Evolutionary conservation across 768 basidiomycete genomes (phyloP), one percentile per base, ranked within the genome.

Genomic region (Clavaria fumosa): DNA sequence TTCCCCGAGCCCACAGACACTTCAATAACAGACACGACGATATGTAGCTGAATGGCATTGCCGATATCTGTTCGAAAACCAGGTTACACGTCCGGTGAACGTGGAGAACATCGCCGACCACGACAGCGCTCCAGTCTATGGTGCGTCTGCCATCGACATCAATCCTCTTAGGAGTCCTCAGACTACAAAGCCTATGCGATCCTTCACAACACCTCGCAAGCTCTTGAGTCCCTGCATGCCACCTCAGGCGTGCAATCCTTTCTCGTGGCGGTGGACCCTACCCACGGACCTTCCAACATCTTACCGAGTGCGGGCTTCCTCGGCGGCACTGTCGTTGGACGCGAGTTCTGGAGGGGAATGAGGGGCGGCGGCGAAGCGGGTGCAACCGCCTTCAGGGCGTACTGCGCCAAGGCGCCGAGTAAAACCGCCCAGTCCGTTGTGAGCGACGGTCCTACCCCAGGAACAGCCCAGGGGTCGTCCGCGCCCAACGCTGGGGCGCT

Each of bases 281-380:
- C 26, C 9, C 14, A 9, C 26, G 26, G 26, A 28, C 7, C 10
- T 7, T 10, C 32, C 32, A 45, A 46, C 10, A 61, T 69, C 43
- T 46, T 57, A 9, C 41, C 53, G 1, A 69, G 72, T 47, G 53
- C 55, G 20, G 72, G 74, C 0, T 79, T 78, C 52, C 58, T 81
- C 4, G 78, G 78, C 5, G 78, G 78, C 3, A 70, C 75, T 1
- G 31, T 68, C 3, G 46, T 58, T 5, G 78, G 76, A 4, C 63
- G 75, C 27, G 75, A 78, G 41, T 81, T 75, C 44, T 81, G 76
- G 75, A 59, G 73, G 14, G 64, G 67, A 9, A 50, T 76, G 39
- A 56, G 76, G 38, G 62, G 66, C 10, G 75, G 78, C 3, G 77
- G 76, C 6, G 64, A 66, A 7, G 47, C 59, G 7, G 78, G 78